Base-by-base conservation (phyloP, 805 yeast species). In the Kregervanrija fluxuum region DNA sequence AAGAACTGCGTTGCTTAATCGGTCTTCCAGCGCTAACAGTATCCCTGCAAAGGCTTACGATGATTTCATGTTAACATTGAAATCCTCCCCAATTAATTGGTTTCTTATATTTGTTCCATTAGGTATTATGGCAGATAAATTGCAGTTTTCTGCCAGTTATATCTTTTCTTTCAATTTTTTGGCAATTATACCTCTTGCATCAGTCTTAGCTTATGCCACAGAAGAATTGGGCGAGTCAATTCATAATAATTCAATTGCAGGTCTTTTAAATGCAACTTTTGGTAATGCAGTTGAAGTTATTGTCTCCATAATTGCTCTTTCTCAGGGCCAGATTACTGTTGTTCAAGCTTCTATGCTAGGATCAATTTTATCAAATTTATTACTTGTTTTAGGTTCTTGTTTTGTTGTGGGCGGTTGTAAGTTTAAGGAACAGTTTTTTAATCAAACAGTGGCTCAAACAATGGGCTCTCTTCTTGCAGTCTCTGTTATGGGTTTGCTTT, bases 281-380 rank as follows among this genome's bases (percentile, higher is more conserved):
- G 99, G 99, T 47, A 93, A 93, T 63, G 98, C 98, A 2, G 96
- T 93, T 16, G 99, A 93, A 68, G 79, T 93, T 48, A 93, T 93
- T 63, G 98, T 93, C 33, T 85, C 96, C 1, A 71, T 93, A 28
- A 88, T 93, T 54, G 99, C 99, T 1, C 71, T 93, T 56, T 72
- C 68, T 53, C 83, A 85, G 37, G 85, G 87, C 53, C 97, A 93
- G 66, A 80, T 93, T 42, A 75, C 95, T 51, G 90, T 93, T 57
- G 98, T 93, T 30, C 98, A 93, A 66, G 95, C 98, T 2, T 85
- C 95, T 15, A 91, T 93, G 98, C 75, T 93, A 46, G 99, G 99
- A 31, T 84, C 95, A 43, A 86, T 93, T 49, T 71, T 93, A 46
- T 86, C 96, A 40, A 93, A 93, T 67, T 68, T 90, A 55, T 69